Conservation (phyloP, 2,329 filamentous ascomycete species). For the Macrophomina phaseolina region DNA sequence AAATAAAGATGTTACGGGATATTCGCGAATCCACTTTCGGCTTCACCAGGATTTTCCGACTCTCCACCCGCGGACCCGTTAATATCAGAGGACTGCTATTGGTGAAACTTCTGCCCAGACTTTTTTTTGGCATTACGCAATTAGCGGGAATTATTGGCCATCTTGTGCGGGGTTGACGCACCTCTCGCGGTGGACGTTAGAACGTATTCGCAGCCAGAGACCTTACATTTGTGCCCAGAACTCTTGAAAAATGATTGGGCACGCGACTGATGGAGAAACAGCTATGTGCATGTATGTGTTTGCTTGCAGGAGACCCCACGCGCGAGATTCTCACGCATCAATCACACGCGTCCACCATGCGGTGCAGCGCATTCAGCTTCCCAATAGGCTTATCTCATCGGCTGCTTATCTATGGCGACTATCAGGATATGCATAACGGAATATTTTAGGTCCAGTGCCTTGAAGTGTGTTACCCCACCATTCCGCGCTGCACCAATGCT, state of each 20-base stretch:
- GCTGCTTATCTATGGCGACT: slow-evolving; percentile 10
- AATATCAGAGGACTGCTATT: not conserved
- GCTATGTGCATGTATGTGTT: no score
- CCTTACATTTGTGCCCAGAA: no score
- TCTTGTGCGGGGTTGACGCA: slow-evolving; percentile 4
- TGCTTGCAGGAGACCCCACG: no score
- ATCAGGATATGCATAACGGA: not conserved
- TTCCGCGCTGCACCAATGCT: not conserved
- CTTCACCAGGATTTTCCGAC: not conserved
- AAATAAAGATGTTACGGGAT: not conserved
- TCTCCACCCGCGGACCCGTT: not conserved
- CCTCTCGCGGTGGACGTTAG: not conserved
- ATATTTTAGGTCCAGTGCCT: not conserved
- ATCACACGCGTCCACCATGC: no score
- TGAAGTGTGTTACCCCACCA: slow-evolving; percentile 3
- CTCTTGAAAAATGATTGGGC: no score
- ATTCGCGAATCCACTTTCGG: not conserved
- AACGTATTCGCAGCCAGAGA: no score
- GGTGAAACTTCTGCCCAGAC: not conserved
- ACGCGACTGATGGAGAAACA: no score
- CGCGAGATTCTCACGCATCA: no score
- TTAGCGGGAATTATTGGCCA: not conserved
- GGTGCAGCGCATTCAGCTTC: not conserved
- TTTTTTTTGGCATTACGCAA: slow-evolving; percentile 6
- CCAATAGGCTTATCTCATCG: not conserved